Evolutionary conservation across 805 yeast genomes (phyloP).

Genomic region (Cyberlindnera meyerae): DNA sequence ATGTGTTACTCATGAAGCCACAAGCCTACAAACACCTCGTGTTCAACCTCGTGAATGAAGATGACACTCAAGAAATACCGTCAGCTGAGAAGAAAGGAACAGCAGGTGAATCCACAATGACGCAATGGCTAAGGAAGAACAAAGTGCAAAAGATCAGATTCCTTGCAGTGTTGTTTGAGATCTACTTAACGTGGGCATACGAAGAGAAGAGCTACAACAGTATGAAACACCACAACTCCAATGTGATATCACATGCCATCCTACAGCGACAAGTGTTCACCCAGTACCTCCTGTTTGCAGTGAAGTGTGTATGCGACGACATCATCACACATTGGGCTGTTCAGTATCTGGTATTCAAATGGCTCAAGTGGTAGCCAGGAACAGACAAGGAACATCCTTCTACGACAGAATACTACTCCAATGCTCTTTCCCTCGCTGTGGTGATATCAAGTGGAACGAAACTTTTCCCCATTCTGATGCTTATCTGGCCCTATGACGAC

Average conservation of each 20-base stretch:
- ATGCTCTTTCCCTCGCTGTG: constrained; percentile 58
- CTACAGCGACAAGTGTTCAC: constrained; percentile 31
- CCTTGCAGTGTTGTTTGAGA: constrained; percentile 73
- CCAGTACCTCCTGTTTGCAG: constrained; percentile 55
- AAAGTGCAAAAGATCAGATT: constrained; percentile 46
- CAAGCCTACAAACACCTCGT: constrained; percentile 87
- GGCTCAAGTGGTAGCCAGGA: constrained; percentile 28
- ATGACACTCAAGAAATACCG: background rate
- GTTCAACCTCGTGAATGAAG: constrained; percentile 50
- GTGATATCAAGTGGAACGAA: constrained; percentile 75
- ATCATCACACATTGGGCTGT: constrained; percentile 35
- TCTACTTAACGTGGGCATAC: constrained; percentile 87
- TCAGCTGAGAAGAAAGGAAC: background rate
- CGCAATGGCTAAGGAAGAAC: constrained; percentile 2
- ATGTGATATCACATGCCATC: constrained; percentile 30
- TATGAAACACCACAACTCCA: constrained; percentile 12
- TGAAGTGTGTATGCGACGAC: constrained; percentile 46
- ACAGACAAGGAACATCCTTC: constrained; percentile 10
- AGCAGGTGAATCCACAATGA: background rate
- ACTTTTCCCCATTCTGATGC: constrained; percentile 84
- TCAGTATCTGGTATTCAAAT: constrained; percentile 25
- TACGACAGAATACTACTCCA: constrained; percentile 27
- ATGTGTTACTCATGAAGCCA: constrained; percentile 75
- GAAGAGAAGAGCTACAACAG: constrained; percentile 55
- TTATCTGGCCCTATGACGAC: constrained; percentile 96